phyloP scores from a whole-genome alignment of 495 filamentous ascomycete genomes.

The Staphylotrichum longicolle region DNA sequence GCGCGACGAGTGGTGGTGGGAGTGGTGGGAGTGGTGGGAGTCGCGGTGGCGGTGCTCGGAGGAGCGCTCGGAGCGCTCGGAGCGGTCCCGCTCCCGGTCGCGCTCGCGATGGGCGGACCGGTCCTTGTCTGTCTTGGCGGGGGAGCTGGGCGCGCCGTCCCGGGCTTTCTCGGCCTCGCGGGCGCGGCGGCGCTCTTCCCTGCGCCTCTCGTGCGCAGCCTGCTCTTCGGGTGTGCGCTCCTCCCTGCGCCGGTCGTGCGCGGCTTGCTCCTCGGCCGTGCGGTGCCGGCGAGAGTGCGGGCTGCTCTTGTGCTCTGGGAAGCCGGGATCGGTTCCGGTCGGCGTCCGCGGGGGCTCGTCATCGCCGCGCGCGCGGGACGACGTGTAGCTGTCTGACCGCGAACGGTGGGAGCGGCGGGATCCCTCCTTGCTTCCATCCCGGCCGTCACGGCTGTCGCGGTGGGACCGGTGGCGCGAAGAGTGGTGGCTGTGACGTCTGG shows the following conservation, averaged over 20 bases:
- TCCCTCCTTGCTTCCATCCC: conserved; percentile 37
- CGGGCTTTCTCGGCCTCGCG: conserved; percentile 31
- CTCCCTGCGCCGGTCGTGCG: conserved; percentile 37
- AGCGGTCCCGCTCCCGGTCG: conserved; percentile 14
- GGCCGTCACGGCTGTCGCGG: conserved; percentile 29
- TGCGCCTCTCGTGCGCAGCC: conserved; percentile 37
- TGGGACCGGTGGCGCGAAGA: conserved; percentile 36
- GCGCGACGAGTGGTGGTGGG: conserved; percentile 33
- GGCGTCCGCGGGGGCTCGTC: conserved; percentile 37
- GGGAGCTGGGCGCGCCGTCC: conserved; percentile 23
- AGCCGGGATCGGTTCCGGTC: conserved; percentile 36
- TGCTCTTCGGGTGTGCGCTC: conserved; percentile 8
- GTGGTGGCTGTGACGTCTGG: conserved; percentile 38
- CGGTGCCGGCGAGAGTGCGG: conserved; percentile 35
- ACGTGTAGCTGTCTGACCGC: conserved; percentile 37
- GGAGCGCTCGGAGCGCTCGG: conserved; percentile 25
- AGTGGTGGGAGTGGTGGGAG: conserved; percentile 10
- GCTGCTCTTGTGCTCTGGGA: conserved; percentile 33
- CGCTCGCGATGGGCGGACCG: conserved; percentile 3
- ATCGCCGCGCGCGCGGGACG: conserved; percentile 27
- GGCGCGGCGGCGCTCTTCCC: conserved; percentile 37
- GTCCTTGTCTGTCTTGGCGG: conserved; percentile 23
- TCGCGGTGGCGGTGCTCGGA: conserved; percentile 24
- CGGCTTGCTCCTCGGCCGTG: conserved; percentile 46
- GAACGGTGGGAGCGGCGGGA: conserved; percentile 36